Percentiles rank a stretch among this genome's conserved stretches.
phyloP scores from a whole-genome alignment of 805 yeast genomes.

The Ogataea ramenticola region DNA sequence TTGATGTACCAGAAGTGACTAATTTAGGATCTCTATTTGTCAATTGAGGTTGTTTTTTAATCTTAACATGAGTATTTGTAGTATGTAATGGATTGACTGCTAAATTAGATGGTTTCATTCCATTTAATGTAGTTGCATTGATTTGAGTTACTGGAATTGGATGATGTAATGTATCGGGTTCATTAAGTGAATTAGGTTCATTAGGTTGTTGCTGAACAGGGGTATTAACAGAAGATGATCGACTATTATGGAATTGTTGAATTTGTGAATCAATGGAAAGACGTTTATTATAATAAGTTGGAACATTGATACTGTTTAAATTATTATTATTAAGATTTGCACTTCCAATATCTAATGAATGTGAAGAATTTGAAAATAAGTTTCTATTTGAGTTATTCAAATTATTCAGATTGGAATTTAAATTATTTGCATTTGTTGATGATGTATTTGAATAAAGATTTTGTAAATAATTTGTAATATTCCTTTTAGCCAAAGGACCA shows the following conservation, averaged over 20 bases:
- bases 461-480: conserved; percentile 63
- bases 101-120: conserved; percentile 50
- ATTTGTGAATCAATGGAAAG: conserved; percentile 7
- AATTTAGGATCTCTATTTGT: neutral
- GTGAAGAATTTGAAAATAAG: neutral
- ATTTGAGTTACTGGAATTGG: conserved; percentile 4
- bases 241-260: neutral
- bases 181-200: neutral
- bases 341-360: neutral
- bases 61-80: conserved; percentile 57
- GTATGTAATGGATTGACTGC: conserved; percentile 68
- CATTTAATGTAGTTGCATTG: conserved; percentile 21
- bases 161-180: neutral
- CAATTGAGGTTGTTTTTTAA: conserved; percentile 48
- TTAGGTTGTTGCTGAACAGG: neutral
- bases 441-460: conserved; percentile 47
- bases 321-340: neutral
- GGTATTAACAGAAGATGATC: neutral
- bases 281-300: conserved; percentile 11
- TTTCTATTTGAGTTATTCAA: neutral
- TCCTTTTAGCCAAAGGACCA: conserved; percentile 66
- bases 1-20: neutral
- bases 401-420: neutral
- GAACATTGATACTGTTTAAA: conserved; percentile 5
- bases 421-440: no score